Conservation (phyloP, 2,329 filamentous ascomycete species). For the Corinectria fuckeliana region DNA sequence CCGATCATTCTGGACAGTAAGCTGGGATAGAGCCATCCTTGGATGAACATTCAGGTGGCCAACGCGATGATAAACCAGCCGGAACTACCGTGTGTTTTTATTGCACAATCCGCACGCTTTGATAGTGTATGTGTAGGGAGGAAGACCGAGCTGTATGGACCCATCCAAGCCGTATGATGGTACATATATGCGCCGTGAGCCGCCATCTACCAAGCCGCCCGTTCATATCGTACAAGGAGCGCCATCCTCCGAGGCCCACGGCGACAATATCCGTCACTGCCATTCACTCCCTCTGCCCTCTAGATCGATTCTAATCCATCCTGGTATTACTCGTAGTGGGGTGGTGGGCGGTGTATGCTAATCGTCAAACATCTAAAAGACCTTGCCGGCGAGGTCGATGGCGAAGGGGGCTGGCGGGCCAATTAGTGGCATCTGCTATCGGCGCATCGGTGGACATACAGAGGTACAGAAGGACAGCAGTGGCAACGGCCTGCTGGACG, state of each 20-base stretch:
- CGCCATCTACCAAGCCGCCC: constrained; percentile 25
- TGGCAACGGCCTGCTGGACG: constrained; percentile 70
- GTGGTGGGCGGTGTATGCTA: not conserved
- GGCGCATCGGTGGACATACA: constrained; percentile 63
- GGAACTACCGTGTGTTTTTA: not conserved
- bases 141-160: constrained; percentile 25
- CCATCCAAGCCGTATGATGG: constrained; percentile 26
- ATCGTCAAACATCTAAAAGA: constrained; percentile 44
- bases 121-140: constrained; percentile 16
- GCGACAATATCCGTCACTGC: constrained; percentile 8
- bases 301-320: not conserved
- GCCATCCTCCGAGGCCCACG: constrained; percentile 17
- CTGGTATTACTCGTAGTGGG: not conserved
- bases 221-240: constrained; percentile 36
- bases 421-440: constrained; percentile 18
- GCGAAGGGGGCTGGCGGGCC: constrained; percentile 59
- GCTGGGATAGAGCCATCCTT: constrained; percentile 1
- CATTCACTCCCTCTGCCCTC: constrained; percentile 12
- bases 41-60: constrained; percentile 6
- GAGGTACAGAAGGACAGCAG: constrained; percentile 74
- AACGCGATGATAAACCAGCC: not conserved
- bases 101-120: not conserved
- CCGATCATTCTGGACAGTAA: not conserved
- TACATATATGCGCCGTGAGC: constrained; percentile 35
- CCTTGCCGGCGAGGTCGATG: constrained; percentile 57